Percentiles rank a stretch among this genome's conserved stretches.
Evolutionary conservation across 2,329 filamentous ascomycete genomes (phyloP).

Genomic region (Colletotrichum sp.): DNA sequence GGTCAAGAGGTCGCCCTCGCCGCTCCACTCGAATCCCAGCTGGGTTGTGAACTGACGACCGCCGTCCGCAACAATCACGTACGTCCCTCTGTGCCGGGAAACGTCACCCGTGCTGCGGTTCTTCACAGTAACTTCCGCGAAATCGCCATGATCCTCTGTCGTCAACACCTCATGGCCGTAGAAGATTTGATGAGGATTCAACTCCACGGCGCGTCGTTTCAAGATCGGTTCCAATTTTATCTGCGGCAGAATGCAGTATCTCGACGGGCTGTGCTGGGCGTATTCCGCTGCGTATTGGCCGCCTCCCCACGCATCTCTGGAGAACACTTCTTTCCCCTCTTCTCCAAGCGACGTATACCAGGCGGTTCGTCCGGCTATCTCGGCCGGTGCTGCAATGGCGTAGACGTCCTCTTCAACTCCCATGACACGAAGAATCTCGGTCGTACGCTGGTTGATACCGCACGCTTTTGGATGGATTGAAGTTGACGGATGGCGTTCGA

Average conservation of each 20-base stretch:
- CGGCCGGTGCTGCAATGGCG: neutral
- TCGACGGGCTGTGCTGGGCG: neutral
- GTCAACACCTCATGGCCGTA: neutral
- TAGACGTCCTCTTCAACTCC: neutral
- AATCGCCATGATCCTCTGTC: neutral
- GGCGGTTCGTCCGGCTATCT: neutral
- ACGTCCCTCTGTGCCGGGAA: neutral
- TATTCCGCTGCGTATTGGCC: neutral
- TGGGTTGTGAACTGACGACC: neutral
- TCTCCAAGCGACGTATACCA: neutral
- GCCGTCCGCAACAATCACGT: neutral
- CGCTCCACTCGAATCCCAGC: neutral
- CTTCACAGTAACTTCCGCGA: neutral
- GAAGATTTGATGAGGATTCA: neutral
- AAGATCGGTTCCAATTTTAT: neutral
- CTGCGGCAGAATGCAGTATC: neutral
- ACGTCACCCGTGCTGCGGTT: neutral
- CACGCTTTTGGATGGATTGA: neutral
- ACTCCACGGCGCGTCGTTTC: neutral
- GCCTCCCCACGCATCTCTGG: neutral
- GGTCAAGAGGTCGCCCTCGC: neutral
- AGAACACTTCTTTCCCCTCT: neutral
- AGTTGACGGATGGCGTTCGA: neutral
- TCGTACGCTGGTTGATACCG: neutral
- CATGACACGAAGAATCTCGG: neutral